Evolutionary conservation across 139 green algal genomes (phyloP), one percentile per base, ranked within the genome.

Genomic region (Volvox reticuliferus): DNA sequence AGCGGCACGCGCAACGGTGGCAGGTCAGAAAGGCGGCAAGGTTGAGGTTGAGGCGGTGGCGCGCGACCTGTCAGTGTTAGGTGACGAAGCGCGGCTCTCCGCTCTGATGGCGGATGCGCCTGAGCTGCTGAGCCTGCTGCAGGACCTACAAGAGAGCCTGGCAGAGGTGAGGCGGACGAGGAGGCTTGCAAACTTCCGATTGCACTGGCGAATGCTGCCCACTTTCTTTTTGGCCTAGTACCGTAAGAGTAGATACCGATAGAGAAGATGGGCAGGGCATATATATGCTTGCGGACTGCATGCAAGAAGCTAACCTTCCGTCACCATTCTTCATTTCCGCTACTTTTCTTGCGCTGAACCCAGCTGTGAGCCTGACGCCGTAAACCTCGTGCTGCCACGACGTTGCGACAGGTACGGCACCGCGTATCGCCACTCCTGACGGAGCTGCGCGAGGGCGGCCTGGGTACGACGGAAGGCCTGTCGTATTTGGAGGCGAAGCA

Each of bases 401-500:
- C 21, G 19, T 26, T 32, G 28, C 79, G 63, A 19, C 55, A 91
- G 80, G 93, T 91, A 0, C 91, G 89, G 16, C 85, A 90, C 75
- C 92, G 93, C n/a, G 91, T 98, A 28, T 94, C 95, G 20, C 97
- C 98, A 32, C 89, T 99, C 68, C 90, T 99, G 30, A 78, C 90
- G 12, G 94, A 98, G 92, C 95, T 98, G 20, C 88, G 92, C 13
- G 92, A 91, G 5, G 97, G 98, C 24, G 87, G 93, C 21, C 94
- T 99, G 83, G 96, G 94, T 0, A 99, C 97, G 6, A 86, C 94
- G 35, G 95, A 99, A 78, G 98, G 98, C 6, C 85, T 99, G 78
- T 96, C 79, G 67, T 99, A 99, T 94, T 94, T 99, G 82, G 98
- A 99, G 93, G 97, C 97, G 28, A 99, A 99, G 96, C 96, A 99